Conservation (phyloP, 2,329 filamentous ascomycete species). For the Cytospora mali region DNA sequence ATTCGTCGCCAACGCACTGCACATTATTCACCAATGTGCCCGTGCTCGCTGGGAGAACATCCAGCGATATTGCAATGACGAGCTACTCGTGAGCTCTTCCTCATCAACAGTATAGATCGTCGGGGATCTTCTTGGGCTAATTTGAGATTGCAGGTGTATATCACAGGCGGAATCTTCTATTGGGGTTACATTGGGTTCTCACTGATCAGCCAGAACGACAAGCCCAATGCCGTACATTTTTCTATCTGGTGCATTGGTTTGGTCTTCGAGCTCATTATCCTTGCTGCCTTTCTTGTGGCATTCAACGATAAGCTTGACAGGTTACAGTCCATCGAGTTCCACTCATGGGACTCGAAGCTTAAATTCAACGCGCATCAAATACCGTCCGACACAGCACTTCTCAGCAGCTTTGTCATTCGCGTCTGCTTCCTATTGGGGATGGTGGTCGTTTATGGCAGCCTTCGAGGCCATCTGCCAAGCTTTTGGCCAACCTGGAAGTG, state of each 20-base stretch:
- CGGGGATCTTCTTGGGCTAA: conserved; percentile 8
- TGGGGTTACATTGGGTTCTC: conserved; percentile 86
- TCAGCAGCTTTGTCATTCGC: conserved; percentile 22
- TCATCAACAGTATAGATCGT: not conserved
- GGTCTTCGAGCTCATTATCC: conserved; percentile 72
- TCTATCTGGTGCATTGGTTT: conserved; percentile 76
- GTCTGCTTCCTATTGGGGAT: conserved; percentile 21
- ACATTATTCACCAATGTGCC: conserved; percentile 76
- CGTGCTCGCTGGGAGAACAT: conserved; percentile 43
- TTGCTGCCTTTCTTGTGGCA: conserved; percentile 68
- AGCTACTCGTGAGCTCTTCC: conserved; percentile 24
- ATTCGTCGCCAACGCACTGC: conserved; percentile 73
- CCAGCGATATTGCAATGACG: conserved; percentile 35
- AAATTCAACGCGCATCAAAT: conserved; percentile 48
- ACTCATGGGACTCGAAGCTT: conserved; percentile 47
- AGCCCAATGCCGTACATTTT: conserved; percentile 79
- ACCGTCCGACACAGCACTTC: conserved; percentile 22
- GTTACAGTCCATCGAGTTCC: conserved; percentile 42
- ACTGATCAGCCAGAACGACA: conserved; percentile 74
- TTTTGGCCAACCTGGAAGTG: conserved; percentile 51
- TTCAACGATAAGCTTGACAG: conserved; percentile 55
- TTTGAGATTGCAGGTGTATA: conserved; percentile 67
- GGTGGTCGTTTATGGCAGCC: conserved; percentile 37
- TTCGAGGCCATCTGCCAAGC: conserved; percentile 47
- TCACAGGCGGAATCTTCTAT: conserved; percentile 82